phyloP scores from a whole-genome alignment of 139 green algal genomes.

The Picochlorum sp. region DNA sequence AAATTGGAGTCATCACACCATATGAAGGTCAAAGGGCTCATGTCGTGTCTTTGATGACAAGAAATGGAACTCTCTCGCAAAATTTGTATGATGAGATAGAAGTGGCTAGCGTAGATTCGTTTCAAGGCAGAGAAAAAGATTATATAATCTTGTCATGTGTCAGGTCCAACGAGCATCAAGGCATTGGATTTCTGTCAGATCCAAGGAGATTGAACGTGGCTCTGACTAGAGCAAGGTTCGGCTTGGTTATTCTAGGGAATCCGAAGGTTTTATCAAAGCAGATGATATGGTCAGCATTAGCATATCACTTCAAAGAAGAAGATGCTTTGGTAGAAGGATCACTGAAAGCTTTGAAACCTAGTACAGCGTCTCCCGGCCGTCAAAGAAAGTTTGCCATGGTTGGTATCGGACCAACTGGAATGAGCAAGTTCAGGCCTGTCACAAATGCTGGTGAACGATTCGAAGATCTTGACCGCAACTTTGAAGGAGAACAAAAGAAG shows the following conservation, averaged over 20 bases:
- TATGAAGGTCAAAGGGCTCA: conserved; percentile 97
- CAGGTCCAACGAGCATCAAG: conserved; percentile 86
- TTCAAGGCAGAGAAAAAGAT: conserved; percentile 96
- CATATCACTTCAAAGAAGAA: conserved; percentile 81
- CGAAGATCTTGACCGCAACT: conserved; percentile 6
- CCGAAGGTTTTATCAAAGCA: conserved; percentile 63
- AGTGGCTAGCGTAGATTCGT: conserved; percentile 69
- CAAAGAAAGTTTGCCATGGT: conserved; percentile 51
- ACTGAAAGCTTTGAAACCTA: conserved; percentile 84
- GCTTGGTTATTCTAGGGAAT: conserved; percentile 92
- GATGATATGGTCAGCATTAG: conserved; percentile 84
- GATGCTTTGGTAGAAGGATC: conserved; percentile 86
- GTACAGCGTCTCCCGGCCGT: conserved; percentile 70
- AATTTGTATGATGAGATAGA: conserved; percentile 84
- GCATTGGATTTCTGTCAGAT: conserved; percentile 95
- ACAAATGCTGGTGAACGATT: conserved; percentile 17
- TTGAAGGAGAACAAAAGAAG: background rate
- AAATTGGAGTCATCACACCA: conserved; percentile 97
- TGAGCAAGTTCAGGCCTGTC: conserved; percentile 24
- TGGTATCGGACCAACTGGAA: conserved; percentile 38
- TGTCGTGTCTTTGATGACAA: conserved; percentile 67
- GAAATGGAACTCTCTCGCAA: conserved; percentile 67
- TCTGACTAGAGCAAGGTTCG: conserved; percentile 83
- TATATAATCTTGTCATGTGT: conserved; percentile 97
- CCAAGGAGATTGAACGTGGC: conserved; percentile 92